Percentiles rank a stretch among this genome's conserved stretches.
These are phyloP conservation scores for Fagus crenata DNA, from an alignment of 306 rosid genomes.

Conservation along the genomic window DNA sequence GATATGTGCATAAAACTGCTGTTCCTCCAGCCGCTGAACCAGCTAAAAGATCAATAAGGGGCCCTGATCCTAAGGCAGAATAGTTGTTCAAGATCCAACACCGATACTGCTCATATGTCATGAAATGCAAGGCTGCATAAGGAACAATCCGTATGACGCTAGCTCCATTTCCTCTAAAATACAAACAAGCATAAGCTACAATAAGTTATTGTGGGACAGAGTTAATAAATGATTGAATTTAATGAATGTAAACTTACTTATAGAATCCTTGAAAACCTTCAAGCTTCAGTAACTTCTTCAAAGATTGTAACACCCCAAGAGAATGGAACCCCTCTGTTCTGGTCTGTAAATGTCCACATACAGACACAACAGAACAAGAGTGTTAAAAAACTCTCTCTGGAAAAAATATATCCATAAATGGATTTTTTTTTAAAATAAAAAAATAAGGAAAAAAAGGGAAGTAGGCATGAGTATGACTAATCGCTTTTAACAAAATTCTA, in stretches of 20 bases:
- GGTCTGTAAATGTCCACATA: conserved; percentile 46
- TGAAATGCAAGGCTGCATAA: conserved; percentile 94
- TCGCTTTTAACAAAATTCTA: not conserved
- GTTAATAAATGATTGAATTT: not conserved
- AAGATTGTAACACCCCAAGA: conserved; percentile 73
- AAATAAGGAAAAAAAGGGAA: no score
- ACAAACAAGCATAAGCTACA: conserved; percentile 25
- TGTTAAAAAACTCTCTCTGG: conserved; percentile 7
- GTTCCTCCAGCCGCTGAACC: conserved; percentile 98
- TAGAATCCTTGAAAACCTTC: conserved; percentile 89
- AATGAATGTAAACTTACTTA: conserved; percentile 52
- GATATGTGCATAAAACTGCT: conserved; percentile 86
- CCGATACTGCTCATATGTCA: conserved; percentile 92
- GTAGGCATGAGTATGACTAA: not conserved
- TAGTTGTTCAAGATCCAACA: conserved; percentile 71
- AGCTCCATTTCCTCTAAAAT: conserved; percentile 92
- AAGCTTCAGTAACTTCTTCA: conserved; percentile 61
- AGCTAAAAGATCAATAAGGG: conserved; percentile 90
- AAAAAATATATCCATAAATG: not conserved
- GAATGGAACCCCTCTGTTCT: conserved; percentile 79
- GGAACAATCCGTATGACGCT: conserved; percentile 87
- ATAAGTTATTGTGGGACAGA: not conserved
- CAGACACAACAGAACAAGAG: not conserved
- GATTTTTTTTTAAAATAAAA: no score
- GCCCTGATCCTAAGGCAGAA: conserved; percentile 73